Base-by-base conservation (phyloP, 371 early-diverging fungal species). In the Mucor saturninus region DNA sequence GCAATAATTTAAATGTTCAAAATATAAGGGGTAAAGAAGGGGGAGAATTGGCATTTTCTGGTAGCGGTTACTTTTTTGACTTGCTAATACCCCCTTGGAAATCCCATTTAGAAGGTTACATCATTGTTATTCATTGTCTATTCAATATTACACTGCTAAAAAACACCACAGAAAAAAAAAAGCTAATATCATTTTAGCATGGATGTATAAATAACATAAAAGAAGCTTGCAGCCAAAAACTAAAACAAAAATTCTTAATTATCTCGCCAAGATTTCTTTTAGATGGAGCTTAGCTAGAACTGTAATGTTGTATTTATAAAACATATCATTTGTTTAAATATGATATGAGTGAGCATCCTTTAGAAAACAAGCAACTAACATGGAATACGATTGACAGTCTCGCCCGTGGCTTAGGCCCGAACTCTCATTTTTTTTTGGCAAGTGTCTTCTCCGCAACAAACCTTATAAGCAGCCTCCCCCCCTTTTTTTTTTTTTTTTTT, bases 401-500 rank as follows among this genome's bases (percentile, higher is more conserved):
- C 21, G 2, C 5, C 21, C 46, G 50, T 50, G 50, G 50, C 50
- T 50, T 50, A 30, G 50, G 1, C 14, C 21, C 50, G 50, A 50
- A 13, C 14, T 30, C 31, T 48, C 28, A 45, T 45, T 45, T 50
- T 50, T 50, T 50, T 50, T 50, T 3, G 10, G 29, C 28, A 29
- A 30, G 11, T 50, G 50, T 50, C 50, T 50, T 50, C 50, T 50
- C 50, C 50, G 50, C 50, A 50, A 50, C 50, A 30, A 50, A 46
- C 1, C n/a, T 14, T 14, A 46, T 46, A 46, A 21, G 21, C 29
- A 28, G 13, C 50, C 26, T n/a, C 26, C n/a, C 26, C n/a, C 13
- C 28, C 50, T 6, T 26, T 30, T 14, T 14, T 5, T 30, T 30
- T 30, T 50, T 50, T 50, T 50, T 46, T 26, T 46, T n/a, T 31